These are phyloP conservation scores for Candida tibetensis DNA, from an alignment of 805 yeast species.

Conservation along the genomic window DNA sequence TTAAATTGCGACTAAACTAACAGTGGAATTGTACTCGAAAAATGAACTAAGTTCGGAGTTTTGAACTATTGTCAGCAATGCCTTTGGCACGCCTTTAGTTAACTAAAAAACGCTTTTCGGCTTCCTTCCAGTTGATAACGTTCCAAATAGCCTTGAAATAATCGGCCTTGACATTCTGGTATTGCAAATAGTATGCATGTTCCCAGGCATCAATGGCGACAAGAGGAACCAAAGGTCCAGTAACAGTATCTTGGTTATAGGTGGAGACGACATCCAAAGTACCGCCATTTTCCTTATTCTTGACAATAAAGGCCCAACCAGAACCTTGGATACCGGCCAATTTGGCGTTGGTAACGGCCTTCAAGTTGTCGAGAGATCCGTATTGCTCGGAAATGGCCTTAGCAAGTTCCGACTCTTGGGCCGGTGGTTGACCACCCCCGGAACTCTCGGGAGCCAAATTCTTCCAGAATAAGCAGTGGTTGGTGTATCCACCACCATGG, in stretches of 20 bases:
- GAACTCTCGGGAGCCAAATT: conserved; percentile 71
- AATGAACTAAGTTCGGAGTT: too few species aligned
- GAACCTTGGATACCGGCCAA: conserved; percentile 91
- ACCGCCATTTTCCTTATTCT: conserved; percentile 67
- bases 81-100: too few species aligned
- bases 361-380: conserved; percentile 71
- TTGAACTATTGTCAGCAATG: too few species aligned
- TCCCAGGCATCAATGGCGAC: conserved; percentile 96
- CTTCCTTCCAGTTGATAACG: conserved; percentile 91
- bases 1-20: too few species aligned
- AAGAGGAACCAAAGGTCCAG: conserved; percentile 66
- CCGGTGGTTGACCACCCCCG: conserved; percentile 74
- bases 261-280: conserved; percentile 78
- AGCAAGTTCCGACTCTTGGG: conserved; percentile 51
- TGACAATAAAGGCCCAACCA: conserved; percentile 92
- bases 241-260: conserved; percentile 82
- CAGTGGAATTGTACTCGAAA: too few species aligned
- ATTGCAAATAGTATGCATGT: conserved; percentile 92
- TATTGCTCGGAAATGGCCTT: conserved; percentile 60
- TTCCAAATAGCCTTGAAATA: conserved; percentile 94
- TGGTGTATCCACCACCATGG: conserved; percentile 89
- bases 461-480: conserved; percentile 87
- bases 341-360: conserved; percentile 52
- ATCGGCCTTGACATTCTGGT: conserved; percentile 86
- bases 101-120: conserved; percentile 58